These are phyloP conservation scores for Babesia ovata DNA, from an alignment of 169 alveolate species.

Conservation along the genomic window DNA sequence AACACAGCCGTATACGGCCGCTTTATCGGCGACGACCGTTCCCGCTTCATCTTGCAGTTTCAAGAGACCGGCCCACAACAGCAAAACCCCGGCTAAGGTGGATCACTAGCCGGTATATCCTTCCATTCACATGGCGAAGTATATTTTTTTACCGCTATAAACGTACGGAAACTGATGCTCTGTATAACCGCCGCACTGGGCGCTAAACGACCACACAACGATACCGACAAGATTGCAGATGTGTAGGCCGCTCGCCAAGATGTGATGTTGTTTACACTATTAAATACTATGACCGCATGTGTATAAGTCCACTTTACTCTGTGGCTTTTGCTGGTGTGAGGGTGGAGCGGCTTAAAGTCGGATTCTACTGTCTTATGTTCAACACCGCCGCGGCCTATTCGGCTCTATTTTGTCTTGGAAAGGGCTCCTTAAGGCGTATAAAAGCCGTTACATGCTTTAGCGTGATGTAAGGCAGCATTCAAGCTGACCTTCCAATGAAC, in stretches of 20 bases:
- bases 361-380: too few relatives aligned
- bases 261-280: too few relatives aligned
- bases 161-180: not conserved
- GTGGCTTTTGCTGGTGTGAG: too few relatives aligned
- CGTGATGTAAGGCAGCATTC: not conserved
- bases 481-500: not conserved
- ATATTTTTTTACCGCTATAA: not conserved
- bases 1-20: not conserved
- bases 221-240: not conserved
- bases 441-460: not conserved
- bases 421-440: not conserved
- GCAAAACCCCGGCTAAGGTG: not conserved
- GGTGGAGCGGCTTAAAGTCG: too few relatives aligned
- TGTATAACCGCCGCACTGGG: conserved; percentile 9
- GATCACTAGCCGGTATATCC: not conserved
- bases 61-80: not conserved
- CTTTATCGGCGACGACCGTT: not conserved
- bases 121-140: not conserved
- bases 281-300: too few relatives aligned
- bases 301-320: too few relatives aligned
- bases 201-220: not conserved
- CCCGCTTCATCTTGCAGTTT: conserved; percentile 12
- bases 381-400: too few relatives aligned
- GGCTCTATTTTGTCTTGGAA: too few relatives aligned
- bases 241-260: not conserved